Evolutionary conservation across 352 stramenopile genomes (phyloP), one percentile per base, ranked within the genome.

Genomic region (Globisporangium iwayamae): DNA sequence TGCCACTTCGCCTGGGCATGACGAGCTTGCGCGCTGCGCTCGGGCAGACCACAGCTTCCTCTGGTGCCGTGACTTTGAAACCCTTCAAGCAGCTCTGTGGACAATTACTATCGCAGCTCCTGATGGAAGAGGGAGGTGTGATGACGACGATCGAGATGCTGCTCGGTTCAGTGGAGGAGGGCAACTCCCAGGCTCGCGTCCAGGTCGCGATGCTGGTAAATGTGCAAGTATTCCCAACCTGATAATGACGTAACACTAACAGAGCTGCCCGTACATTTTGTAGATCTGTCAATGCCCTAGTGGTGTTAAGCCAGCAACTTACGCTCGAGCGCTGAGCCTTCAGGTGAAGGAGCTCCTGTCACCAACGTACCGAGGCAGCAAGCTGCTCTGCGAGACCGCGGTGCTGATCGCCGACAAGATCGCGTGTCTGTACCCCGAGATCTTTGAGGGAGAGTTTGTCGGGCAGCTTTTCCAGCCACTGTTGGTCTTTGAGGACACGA

Each of bases 111-210:
- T 83, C 83, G 4, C 67, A 75, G 11, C 69, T 92, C 25, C 41
- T 91, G 34, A 85, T 94, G 74, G 63, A 87, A 53, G 67, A 86
- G 20, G 85, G 85, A 22, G 87, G 87, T 22, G 86, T 96, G 39
- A 70, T 87, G 51, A 81, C 84, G 11, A 91, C 85, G 4, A 90
- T 96, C 57, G 87, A 96, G 57, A 90, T 93, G 75, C 66, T 96
- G 6, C 74, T 94, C 13, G 74, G 79, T 28, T 68, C 71, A 0
- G 85, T 96, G 28, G 84, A 93, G 28, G 85, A 92, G 43, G 87
- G 87, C 63, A 93, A 94, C 65, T 94, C 87, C 1, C 87, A 93
- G 68, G 87, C 87, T 39, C 78, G 85, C 50, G 77, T 94, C 66
- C 85, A 94, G 62, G 84, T 96, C 58, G 84, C 80, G 8, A 90